Base-by-base conservation (phyloP, 2,329 filamentous ascomycete species). In the Geosmithia putterillii region DNA sequence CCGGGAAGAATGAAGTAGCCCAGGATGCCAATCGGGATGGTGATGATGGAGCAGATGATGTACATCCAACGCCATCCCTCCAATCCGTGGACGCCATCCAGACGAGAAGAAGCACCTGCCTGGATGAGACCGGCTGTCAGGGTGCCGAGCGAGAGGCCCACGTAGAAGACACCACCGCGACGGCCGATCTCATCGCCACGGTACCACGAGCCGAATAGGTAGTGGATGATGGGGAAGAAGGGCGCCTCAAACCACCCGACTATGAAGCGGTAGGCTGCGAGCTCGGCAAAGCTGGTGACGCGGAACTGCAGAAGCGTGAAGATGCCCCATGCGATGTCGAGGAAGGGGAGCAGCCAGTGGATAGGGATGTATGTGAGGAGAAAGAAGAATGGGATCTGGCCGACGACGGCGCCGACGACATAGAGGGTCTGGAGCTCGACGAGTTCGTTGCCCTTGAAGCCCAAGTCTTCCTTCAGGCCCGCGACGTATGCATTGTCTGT, bases 271-370 rank as follows among this genome's bases (percentile, higher is more conserved):
- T 74, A 74, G 0, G 68, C 68, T 39, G 66, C 66, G 8, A 76
- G 45, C 42, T 77, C 73, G 0, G 64, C 62, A 47, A 65, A 75
- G 2, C 63, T 59, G 2, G 62, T 57, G 1, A 66, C 66, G 5
- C 72, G 66, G 43, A 69, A 76, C 45, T 76, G 72, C 3, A 76
- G 57, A 8, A 79, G 60, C 0, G 74, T 79, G 46, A 78, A 73
- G 15, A 76, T 54, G 0, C 72, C 73, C 74, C 74, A 79, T 2
- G 60, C 53, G 1, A 76, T 48, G 45, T 76, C 71, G 47, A 75
- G 59, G 8, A 63, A 59, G 0, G 74, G 73, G 6, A 76, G 64
- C 0, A 72, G 49, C 64, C 57, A 7, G 44, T 66, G 63, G 56
- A 76, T 69, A 1, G 70, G 60, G 6, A 61, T 44, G 15, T 57